These are phyloP conservation scores for Conoideocrella luteorostrata DNA, from an alignment of 2,329 filamentous ascomycete species.

Conservation along the genomic window DNA sequence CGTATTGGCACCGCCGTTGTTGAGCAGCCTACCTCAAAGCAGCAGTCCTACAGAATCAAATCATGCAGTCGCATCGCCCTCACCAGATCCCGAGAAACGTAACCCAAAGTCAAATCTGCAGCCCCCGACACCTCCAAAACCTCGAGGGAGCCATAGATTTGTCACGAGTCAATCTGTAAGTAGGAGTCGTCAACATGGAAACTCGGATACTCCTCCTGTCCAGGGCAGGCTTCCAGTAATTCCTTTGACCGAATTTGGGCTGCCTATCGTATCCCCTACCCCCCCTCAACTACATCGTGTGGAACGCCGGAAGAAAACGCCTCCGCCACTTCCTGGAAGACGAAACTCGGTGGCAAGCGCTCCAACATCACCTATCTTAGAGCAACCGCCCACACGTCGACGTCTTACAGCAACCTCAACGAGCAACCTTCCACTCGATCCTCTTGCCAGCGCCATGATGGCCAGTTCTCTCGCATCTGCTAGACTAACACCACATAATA, in stretches of 20 bases:
- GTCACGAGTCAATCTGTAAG: background rate
- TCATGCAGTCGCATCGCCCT: slow-evolving; percentile 16
- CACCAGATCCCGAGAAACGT: slow-evolving; percentile 24
- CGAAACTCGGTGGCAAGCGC: slow-evolving; percentile 18
- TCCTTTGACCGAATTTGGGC: slow-evolving; percentile 11
- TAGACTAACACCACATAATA: slow-evolving; percentile 38
- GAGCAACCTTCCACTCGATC: slow-evolving; percentile 49
- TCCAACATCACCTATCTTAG: slow-evolving; percentile 30
- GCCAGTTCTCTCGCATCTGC: slow-evolving; percentile 66
- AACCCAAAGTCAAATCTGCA: slow-evolving; percentile 14
- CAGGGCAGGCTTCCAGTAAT: background rate
- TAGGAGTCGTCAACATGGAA: slow-evolving; percentile 9
- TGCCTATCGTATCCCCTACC: slow-evolving; percentile 4
- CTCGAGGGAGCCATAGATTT: slow-evolving; percentile 21
- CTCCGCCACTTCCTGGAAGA: slow-evolving; percentile 11
- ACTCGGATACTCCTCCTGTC: slow-evolving; percentile 5
- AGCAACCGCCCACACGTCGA: slow-evolving; percentile 20
- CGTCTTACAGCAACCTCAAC: slow-evolving; percentile 21
- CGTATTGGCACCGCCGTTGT: slow-evolving; percentile 17
- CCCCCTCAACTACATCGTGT: slow-evolving; percentile 5
- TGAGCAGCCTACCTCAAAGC: background rate
- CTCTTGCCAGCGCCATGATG: slow-evolving; percentile 67
- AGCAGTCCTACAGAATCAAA: slow-evolving; percentile 8
- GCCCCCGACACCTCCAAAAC: slow-evolving; percentile 32
- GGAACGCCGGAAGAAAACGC: background rate